Percentiles rank a stretch among this genome's conserved stretches.
These are phyloP conservation scores for Aspergillus olivimuriae DNA, from an alignment of 495 filamentous ascomycete genomes.

Conservation along the genomic window DNA sequence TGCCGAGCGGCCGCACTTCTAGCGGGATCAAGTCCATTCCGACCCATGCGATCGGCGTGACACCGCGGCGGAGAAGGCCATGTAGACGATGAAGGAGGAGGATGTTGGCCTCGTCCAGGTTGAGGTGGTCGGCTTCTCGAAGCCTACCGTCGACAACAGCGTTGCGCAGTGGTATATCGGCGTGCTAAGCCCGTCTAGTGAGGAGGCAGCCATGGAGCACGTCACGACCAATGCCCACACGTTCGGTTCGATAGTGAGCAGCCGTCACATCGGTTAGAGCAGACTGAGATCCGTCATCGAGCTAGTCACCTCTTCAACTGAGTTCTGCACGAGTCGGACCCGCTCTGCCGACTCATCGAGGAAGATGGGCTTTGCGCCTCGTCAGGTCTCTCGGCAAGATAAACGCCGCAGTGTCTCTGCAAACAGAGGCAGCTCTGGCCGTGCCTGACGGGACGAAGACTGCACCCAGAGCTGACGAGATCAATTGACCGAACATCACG, in stretches of 20 bases:
- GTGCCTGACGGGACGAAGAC: too few relatives aligned
- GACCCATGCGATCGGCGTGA: conserved; percentile 44
- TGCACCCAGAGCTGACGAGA: conserved; percentile 46
- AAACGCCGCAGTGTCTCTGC: conserved; percentile 47
- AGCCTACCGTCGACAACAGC: conserved; percentile 45
- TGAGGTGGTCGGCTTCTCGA: conserved; percentile 38
- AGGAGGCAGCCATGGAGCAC: conserved; percentile 31
- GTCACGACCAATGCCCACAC: conserved; percentile 39
- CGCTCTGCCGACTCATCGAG: conserved; percentile 36
- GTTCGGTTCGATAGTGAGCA: conserved; percentile 36
- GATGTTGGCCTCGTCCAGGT: conserved; percentile 29
- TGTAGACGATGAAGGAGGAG: conserved; percentile 41
- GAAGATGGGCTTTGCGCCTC: conserved; percentile 30
- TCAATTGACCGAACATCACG: conserved; percentile 46
- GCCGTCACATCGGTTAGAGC: conserved; percentile 35
- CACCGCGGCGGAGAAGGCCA: conserved; percentile 38
- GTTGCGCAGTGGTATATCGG: conserved; percentile 46
- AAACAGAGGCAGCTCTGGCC: conserved; percentile 42
- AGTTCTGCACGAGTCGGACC: conserved; percentile 27
- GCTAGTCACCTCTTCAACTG: conserved; percentile 25
- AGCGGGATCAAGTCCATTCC: conserved; percentile 42
- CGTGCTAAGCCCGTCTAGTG: conserved; percentile 40
- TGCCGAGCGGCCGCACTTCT: conserved; percentile 44
- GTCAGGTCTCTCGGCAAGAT: conserved; percentile 33
- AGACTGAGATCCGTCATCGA: conserved; percentile 14